Evolutionary conservation across 1,284 basidiomycete species (phyloP).

Genomic region (Fomitopsis schrenkii): DNA sequence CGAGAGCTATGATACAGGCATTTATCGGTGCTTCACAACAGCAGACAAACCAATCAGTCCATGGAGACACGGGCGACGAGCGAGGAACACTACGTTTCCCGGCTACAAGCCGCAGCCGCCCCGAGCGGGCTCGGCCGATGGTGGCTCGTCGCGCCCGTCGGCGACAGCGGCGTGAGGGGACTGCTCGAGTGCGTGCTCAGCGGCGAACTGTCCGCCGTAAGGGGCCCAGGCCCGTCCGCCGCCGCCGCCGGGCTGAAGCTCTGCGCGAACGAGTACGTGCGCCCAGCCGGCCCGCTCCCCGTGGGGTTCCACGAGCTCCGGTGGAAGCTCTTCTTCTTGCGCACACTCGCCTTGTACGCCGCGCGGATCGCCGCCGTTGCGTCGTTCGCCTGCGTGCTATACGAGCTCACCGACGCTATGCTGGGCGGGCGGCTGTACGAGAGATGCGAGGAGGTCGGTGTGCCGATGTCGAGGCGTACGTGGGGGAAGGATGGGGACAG

Average conservation of each 20-base stretch:
- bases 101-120: background rate
- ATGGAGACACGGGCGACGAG: background rate
- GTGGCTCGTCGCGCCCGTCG: background rate
- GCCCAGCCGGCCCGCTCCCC: background rate
- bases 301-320: conserved; percentile 49
- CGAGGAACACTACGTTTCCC: background rate
- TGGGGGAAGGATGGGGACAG: conserved; percentile 9
- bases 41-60: background rate
- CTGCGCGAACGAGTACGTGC: background rate
- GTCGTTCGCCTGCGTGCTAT: conserved; percentile 22
- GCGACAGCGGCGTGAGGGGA: conserved; percentile 15
- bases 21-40: background rate
- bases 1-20: conserved; percentile 1
- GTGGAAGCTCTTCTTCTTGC: conserved; percentile 53
- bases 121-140: background rate
- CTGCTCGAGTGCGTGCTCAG: conserved; percentile 16
- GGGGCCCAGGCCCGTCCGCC: conserved; percentile 9
- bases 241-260: conserved; percentile 4
- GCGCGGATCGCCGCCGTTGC: conserved; percentile 49
- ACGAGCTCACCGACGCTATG: conserved; percentile 24
- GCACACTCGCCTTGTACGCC: conserved; percentile 49
- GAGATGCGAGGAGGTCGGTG: conserved; percentile 7
- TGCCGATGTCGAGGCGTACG: conserved; percentile 20
- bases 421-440: conserved; percentile 19
- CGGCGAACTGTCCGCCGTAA: conserved; percentile 14